A percentile compares a stretch with the other conserved stretches of the same genome.
These are phyloP conservation scores for Asterionellopsis glacialis DNA, from an alignment of 108 stramenopile genomes.

Conservation along the genomic window DNA sequence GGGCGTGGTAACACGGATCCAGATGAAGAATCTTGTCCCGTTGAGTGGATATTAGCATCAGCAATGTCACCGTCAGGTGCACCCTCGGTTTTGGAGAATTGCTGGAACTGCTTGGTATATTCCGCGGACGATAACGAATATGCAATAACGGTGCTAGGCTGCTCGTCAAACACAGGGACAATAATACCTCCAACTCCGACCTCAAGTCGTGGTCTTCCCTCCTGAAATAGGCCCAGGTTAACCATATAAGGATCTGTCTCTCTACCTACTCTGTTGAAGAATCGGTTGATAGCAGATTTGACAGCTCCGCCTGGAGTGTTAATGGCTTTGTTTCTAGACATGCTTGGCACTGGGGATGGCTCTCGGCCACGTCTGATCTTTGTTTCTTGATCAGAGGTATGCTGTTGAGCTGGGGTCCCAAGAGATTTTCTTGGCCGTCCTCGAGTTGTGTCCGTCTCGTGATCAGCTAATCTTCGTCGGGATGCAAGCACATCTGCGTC, in stretches of 20 bases:
- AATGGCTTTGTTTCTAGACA: conserved; percentile 22
- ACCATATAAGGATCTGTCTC: conserved; percentile 82
- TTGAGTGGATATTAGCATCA: background rate
- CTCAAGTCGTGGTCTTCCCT: conserved; percentile 85
- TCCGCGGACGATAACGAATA: conserved; percentile 84
- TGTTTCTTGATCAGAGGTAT: background rate
- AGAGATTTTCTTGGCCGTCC: conserved; percentile 25
- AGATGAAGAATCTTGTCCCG: background rate
- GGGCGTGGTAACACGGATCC: background rate
- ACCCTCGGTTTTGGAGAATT: conserved; percentile 32
- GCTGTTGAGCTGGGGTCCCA: conserved; percentile 20
- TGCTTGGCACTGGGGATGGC: conserved; percentile 9
- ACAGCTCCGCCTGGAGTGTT: conserved; percentile 77
- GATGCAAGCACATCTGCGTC: conserved; percentile 89
- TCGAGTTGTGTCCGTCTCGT: conserved; percentile 7
- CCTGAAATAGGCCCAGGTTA: conserved; percentile 82
- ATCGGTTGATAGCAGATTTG: conserved; percentile 83
- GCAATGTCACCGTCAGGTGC: background rate
- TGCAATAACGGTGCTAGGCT: conserved; percentile 90
- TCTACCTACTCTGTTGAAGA: conserved; percentile 83
- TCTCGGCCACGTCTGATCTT: conserved; percentile 8
- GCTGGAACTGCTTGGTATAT: conserved; percentile 76
- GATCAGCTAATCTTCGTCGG: conserved; percentile 46
- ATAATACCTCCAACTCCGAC: conserved; percentile 87
- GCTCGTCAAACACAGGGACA: conserved; percentile 91